These are phyloP conservation scores for Aspergillus conjunctus DNA, from an alignment of 495 filamentous ascomycete species.

Conservation along the genomic window DNA sequence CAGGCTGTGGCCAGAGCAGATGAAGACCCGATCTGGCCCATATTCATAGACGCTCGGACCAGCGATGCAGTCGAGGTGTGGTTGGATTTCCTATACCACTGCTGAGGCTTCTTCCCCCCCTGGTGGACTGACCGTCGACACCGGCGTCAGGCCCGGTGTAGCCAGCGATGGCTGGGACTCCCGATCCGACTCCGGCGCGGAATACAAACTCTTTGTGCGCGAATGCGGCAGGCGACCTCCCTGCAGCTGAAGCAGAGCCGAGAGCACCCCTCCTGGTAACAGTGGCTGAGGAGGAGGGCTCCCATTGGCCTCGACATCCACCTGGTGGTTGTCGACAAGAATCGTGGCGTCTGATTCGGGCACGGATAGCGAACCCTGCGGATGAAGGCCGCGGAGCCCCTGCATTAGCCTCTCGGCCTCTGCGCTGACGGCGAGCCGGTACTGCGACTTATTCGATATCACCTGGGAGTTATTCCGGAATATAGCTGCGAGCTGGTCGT, in stretches of 20 bases:
- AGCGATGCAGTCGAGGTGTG: constrained; percentile 47
- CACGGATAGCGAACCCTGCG: not conserved
- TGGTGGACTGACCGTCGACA: not conserved
- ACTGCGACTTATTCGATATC: constrained; percentile 4
- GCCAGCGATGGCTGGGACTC: not conserved
- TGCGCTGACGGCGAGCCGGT: constrained; percentile 9
- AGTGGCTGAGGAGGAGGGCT: not conserved
- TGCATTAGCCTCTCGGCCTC: constrained; percentile 12
- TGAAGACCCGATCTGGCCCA: constrained; percentile 35
- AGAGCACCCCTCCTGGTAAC: constrained; percentile 6
- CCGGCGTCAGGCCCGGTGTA: not conserved
- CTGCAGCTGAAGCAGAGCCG: constrained; percentile 7
- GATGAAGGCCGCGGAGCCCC: not conserved
- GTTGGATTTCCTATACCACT: constrained; percentile 63
- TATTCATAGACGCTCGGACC: constrained; percentile 53
- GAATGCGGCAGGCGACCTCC: not conserved
- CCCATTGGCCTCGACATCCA: constrained; percentile 1
- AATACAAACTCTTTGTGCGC: constrained; percentile 3
- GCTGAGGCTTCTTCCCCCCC: constrained; percentile 54
- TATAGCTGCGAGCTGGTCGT: constrained; percentile 10
- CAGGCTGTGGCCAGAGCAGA: constrained; percentile 32
- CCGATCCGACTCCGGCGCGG: not conserved
- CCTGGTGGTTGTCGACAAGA: not conserved
- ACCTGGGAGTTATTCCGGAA: not conserved
- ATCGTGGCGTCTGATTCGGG: not conserved